A percentile compares a stretch with the other conserved stretches of the same genome.
phyloP scores from a whole-genome alignment of 305 asterid genomes.

The Solanum hybrid region DNA sequence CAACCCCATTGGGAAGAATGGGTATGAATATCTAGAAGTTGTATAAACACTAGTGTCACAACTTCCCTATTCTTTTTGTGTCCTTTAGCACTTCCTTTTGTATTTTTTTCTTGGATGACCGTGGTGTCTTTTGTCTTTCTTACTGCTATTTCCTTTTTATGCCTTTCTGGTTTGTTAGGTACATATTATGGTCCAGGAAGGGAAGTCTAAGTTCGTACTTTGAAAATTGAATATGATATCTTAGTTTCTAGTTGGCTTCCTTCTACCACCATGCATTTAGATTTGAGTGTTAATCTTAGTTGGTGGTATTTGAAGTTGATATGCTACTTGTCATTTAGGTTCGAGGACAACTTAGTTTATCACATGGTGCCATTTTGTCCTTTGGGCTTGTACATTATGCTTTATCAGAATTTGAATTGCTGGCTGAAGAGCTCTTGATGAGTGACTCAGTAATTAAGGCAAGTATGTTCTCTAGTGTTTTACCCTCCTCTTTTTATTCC shows the following conservation, averaged over 20 bases:
- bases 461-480: slow-evolving; percentile 18
- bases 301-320: slow-evolving; percentile 5
- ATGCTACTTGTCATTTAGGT: slow-evolving; percentile 36
- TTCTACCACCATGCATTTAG: not conserved
- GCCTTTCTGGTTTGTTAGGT: not conserved
- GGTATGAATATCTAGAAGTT: not conserved
- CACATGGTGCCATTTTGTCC: slow-evolving; percentile 66
- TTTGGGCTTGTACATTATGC: slow-evolving; percentile 69
- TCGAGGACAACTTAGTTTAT: slow-evolving; percentile 79
- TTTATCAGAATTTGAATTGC: slow-evolving; percentile 67
- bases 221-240: not conserved
- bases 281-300: not conserved
- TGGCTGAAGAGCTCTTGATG: slow-evolving; percentile 94
- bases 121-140: not conserved
- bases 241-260: not conserved
- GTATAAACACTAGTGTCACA: not conserved
- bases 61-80: not conserved
- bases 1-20: not conserved
- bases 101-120: not conserved
- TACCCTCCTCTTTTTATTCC: not conserved
- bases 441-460: slow-evolving; percentile 78
- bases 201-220: not conserved
- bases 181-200: not conserved
- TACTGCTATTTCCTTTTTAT: not conserved
- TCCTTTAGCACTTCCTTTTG: not conserved